Evolutionary conservation across 1,284 basidiomycete species (phyloP).

Genomic region (Boletus mariae): DNA sequence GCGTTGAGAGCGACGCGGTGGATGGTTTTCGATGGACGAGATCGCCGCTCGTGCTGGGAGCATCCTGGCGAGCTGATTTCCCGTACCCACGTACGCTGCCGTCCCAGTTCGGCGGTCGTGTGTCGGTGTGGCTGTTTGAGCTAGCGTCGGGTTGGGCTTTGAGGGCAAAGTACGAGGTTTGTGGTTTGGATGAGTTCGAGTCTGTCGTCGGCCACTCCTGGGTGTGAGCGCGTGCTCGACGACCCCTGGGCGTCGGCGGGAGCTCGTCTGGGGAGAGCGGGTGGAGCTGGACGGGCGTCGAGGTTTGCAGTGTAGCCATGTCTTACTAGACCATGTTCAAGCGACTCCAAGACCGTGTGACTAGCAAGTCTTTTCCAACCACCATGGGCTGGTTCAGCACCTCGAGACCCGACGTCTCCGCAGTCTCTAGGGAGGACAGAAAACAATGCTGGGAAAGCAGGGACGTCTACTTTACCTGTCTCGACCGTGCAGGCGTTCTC

Average conservation of each 20-base stretch:
- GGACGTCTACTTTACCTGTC: conserved; percentile 74
- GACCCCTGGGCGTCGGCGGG: conserved; percentile 38
- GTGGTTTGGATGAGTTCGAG: conserved; percentile 22
- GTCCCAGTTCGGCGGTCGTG: conserved; percentile 46
- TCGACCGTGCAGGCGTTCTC: conserved; percentile 60
- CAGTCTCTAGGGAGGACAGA: conserved; percentile 53
- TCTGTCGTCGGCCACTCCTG: conserved; percentile 24
- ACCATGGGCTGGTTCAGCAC: conserved; percentile 31
- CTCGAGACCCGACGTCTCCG: conserved; percentile 36
- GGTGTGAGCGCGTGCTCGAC: conserved; percentile 35
- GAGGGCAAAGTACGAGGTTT: conserved; percentile 50
- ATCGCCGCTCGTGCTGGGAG: conserved; percentile 16
- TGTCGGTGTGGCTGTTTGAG: neutral
- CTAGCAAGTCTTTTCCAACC: neutral
- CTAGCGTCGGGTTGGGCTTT: conserved; percentile 34
- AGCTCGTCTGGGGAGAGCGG: conserved; percentile 57
- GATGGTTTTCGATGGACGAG: conserved; percentile 23
- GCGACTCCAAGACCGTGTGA: conserved; percentile 15
- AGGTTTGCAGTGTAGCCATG: conserved; percentile 33
- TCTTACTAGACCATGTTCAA: neutral
- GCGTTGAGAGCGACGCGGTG: conserved; percentile 34
- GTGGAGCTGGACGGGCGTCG: conserved; percentile 61
- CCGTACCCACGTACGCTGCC: conserved; percentile 57
- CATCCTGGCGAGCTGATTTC: conserved; percentile 34
- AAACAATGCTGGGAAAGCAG: conserved; percentile 74